Evolutionary conservation across 75 land plant species (phyloP).

Genomic region (Pinus albicaulis): DNA sequence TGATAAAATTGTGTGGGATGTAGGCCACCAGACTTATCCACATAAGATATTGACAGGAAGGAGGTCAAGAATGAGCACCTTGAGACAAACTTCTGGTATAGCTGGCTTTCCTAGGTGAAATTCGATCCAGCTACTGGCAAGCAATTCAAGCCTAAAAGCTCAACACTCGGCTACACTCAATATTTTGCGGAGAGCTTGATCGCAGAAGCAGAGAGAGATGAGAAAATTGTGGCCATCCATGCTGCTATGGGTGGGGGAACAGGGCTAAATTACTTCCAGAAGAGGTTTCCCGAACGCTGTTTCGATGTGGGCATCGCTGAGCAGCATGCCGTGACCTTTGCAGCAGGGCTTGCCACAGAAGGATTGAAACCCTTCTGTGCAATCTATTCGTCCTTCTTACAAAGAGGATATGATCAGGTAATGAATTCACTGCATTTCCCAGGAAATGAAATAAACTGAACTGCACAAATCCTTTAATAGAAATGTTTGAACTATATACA

Average conservation of each 20-base stretch:
- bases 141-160: constrained; percentile 61
- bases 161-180: constrained; percentile 75
- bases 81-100: constrained; percentile 80
- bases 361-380: constrained; percentile 88
- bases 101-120: constrained; percentile 88
- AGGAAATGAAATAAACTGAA: neutral
- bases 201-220: constrained; percentile 76
- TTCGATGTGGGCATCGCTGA: constrained; percentile 95
- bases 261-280: constrained; percentile 77
- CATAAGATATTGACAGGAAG: constrained; percentile 92
- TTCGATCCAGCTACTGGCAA: constrained; percentile 79
- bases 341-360: constrained; percentile 85
- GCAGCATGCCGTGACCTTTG: constrained; percentile 93
- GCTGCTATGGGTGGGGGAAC: constrained; percentile 97
- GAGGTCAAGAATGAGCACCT: constrained; percentile 69
- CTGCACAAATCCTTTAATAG: neutral
- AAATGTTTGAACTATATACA: neutral
- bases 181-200: constrained; percentile 86
- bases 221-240: constrained; percentile 74
- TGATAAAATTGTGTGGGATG: constrained; percentile 26
- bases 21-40: constrained; percentile 68
- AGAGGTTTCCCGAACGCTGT: constrained; percentile 75
- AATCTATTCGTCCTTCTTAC: constrained; percentile 88
- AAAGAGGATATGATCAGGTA: constrained; percentile 93
- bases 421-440: neutral